Percentiles rank a stretch among this genome's conserved stretches.
Evolutionary conservation across 2,329 filamentous ascomycete species (phyloP).

Genomic region (Rhinocladiella mackenziei): DNA sequence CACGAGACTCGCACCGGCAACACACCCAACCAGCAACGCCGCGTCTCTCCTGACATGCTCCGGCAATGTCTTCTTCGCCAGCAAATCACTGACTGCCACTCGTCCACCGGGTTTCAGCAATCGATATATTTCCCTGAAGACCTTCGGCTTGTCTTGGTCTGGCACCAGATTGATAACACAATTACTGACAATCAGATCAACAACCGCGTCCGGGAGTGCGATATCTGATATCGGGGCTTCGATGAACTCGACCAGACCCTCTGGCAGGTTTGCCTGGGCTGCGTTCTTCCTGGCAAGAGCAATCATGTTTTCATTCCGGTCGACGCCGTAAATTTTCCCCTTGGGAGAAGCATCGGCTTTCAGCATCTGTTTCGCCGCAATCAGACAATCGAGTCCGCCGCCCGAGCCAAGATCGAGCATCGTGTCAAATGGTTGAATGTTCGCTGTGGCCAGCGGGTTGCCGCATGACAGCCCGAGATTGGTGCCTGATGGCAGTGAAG

Average conservation of each 20-base stretch:
- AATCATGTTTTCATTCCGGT: slow-evolving; percentile 51
- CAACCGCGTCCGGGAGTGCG: slow-evolving; percentile 39
- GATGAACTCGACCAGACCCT: slow-evolving; percentile 44
- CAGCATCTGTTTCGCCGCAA: slow-evolving; percentile 7
- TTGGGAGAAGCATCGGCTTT: not conserved
- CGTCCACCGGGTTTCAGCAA: slow-evolving; percentile 56
- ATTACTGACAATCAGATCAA: slow-evolving; percentile 59
- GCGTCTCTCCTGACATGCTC: slow-evolving; percentile 48
- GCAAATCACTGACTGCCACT: slow-evolving; percentile 58
- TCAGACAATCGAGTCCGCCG: slow-evolving; percentile 5
- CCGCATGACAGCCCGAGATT: slow-evolving; percentile 55
- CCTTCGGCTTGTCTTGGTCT: slow-evolving; percentile 48
- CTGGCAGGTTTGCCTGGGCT: slow-evolving; percentile 1
- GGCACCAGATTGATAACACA: slow-evolving; percentile 61
- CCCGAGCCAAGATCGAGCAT: slow-evolving; percentile 15
- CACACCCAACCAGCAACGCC: slow-evolving; percentile 57
- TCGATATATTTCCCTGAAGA: slow-evolving; percentile 57
- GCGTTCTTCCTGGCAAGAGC: slow-evolving; percentile 36
- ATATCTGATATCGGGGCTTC: slow-evolving; percentile 51
- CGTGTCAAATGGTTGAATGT: slow-evolving; percentile 31
- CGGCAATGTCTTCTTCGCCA: slow-evolving; percentile 41
- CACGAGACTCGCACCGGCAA: slow-evolving; percentile 55
- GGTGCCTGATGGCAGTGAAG: slow-evolving; percentile 44
- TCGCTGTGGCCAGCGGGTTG: slow-evolving; percentile 51
- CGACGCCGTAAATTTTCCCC: slow-evolving; percentile 1